Base-by-base conservation (phyloP, 1,284 basidiomycete genomes). In the Fomitopsis palustris region DNA sequence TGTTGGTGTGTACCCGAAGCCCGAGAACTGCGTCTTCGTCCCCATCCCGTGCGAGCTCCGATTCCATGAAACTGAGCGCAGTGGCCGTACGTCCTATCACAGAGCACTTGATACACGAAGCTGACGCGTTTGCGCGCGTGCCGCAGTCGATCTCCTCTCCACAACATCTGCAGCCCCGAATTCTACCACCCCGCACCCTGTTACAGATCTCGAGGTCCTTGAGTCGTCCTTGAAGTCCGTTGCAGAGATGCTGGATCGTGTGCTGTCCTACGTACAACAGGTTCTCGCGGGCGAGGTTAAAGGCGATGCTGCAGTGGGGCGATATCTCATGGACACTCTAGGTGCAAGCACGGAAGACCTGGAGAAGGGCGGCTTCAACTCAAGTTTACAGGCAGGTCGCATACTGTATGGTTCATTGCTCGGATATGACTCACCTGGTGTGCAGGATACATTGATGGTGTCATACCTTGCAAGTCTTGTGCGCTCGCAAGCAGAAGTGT, bases 381-480 rank as follows among this genome's bases (percentile, higher is more conserved):
- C 81, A 42, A 89, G 85, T 67, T 77, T 92, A 72, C 90, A 83
- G 85, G 88, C 89, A 61, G 10, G 23, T 35, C 10, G 16, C 54
- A n/a, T 21, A 41, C 16, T 38, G 14, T 35, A 33, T 16, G 19
- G 12, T 6, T 1, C 12, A 47, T 17, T 45, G 9, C 5, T 25
- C 33, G 17, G 12, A 10, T 29, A 42, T 1, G 37, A 59, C 12
- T 56, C 31, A 37, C 2, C 27, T 27, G 5, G 19, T 8, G n/a
- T 16, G 39, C 79, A 97, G 87, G 95, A 97, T 73, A 93, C 90
- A 19, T 80, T 97, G 64, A 96, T 96, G 88, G 87, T 98, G 58
- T 93, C 93, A 47, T 99, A 98, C 79, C 82, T 99, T 65, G 91
- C 95, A 51, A 98, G 95, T 75, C 84, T 99, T 64, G 91, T 98